phyloP scores from a whole-genome alignment of 805 yeast genomes.

The Hanseniaspora pseudoguilliermondii region DNA sequence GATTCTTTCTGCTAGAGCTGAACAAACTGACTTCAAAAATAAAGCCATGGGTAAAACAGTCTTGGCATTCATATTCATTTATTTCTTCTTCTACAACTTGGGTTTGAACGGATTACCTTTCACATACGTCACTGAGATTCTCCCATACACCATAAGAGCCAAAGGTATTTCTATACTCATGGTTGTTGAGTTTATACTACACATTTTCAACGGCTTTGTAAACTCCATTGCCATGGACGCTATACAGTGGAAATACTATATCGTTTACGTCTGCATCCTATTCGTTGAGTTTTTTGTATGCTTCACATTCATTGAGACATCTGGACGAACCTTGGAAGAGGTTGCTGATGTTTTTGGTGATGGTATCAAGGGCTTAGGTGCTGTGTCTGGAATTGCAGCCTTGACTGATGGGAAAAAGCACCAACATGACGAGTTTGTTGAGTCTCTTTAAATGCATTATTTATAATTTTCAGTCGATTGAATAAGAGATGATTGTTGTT shows the following conservation, averaged over 20 bases:
- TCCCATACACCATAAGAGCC: constrained; percentile 26
- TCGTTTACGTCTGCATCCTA: constrained; percentile 26
- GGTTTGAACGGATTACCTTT: constrained; percentile 36
- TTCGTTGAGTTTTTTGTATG: constrained; percentile 24
- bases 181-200: constrained; percentile 19
- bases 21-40: constrained; percentile 31
- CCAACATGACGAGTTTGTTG: neutral
- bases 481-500: too few relatives aligned
- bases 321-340: constrained; percentile 31
- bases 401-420: constrained; percentile 8
- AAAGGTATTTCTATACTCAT: constrained; percentile 23
- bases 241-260: constrained; percentile 28
- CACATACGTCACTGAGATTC: constrained; percentile 34
- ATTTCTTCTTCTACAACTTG: constrained; percentile 31
- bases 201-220: constrained; percentile 26
- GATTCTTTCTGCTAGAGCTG: constrained; percentile 34
- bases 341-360: constrained; percentile 29
- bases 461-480: too few relatives aligned
- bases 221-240: constrained; percentile 30
- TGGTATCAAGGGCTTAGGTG: constrained; percentile 13
- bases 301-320: constrained; percentile 29
- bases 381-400: neutral
- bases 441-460: neutral
- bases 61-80: constrained; percentile 39
- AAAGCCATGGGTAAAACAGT: constrained; percentile 35